phyloP scores from a whole-genome alignment of 352 stramenopile species.

The Pythium dissimile region DNA sequence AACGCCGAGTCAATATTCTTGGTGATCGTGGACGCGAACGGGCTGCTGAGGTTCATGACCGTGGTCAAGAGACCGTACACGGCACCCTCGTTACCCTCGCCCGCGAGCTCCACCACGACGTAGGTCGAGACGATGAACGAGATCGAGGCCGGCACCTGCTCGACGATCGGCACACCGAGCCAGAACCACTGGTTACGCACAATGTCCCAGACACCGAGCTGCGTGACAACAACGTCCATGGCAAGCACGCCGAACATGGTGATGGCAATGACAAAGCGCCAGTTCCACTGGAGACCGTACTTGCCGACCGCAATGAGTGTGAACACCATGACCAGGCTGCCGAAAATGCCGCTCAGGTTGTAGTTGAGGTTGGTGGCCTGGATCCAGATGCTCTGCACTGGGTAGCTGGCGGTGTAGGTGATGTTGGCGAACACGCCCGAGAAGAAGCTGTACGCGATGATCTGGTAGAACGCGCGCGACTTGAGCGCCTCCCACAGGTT shows the following conservation, averaged over 20 bases:
- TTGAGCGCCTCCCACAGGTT: conserved; percentile 30
- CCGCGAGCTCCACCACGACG: conserved; percentile 25
- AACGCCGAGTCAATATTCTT: conserved; percentile 23
- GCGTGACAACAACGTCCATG: conserved; percentile 17
- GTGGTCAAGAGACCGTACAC: conserved; percentile 29
- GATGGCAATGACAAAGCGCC: conserved; percentile 20
- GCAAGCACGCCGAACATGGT: conserved; percentile 17
- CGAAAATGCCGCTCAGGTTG: conserved; percentile 15
- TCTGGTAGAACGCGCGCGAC: conserved; percentile 26
- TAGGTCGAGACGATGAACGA: conserved; percentile 22
- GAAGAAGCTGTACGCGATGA: conserved; percentile 22
- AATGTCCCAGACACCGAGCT: conserved; percentile 26
- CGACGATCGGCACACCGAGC: conserved; percentile 21
- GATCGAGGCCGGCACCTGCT: conserved; percentile 14
- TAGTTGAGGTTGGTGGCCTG: conserved; percentile 19
- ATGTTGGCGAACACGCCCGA: conserved; percentile 22
- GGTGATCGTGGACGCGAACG: conserved; percentile 25
- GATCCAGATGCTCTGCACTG: conserved; percentile 20
- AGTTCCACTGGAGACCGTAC: conserved; percentile 30
- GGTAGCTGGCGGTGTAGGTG: conserved; percentile 17
- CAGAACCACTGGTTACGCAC: conserved; percentile 24
- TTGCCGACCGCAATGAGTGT: conserved; percentile 22
- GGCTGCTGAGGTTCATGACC: conserved; percentile 23
- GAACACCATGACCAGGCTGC: conserved; percentile 16
- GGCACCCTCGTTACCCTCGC: conserved; percentile 28